Percentiles rank a stretch among this genome's conserved stretches.
Evolutionary conservation across 2,329 filamentous ascomycete species (phyloP).

Genomic region (Pleochaeta shiraiana): DNA sequence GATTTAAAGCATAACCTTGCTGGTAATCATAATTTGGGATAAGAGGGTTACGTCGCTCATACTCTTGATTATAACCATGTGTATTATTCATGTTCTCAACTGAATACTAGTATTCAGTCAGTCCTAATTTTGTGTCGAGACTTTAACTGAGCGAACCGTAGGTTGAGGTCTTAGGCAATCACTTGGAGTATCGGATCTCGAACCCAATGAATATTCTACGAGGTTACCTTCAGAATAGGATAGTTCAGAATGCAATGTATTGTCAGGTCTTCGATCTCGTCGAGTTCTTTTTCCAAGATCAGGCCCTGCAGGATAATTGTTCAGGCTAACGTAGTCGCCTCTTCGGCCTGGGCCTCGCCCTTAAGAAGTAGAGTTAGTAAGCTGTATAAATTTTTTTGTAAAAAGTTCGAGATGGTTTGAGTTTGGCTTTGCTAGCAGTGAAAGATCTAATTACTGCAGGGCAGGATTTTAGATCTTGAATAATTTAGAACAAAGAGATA

Average conservation of each 20-base stretch:
- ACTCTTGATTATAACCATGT: constrained; percentile 38
- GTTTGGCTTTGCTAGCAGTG: not conserved
- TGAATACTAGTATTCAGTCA: constrained; percentile 32
- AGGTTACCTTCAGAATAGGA: constrained; percentile 22
- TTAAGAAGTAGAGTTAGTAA: constrained; percentile 8
- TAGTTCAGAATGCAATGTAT: constrained; percentile 14
- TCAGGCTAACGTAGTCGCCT: constrained; percentile 37
- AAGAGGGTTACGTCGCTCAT: constrained; percentile 29
- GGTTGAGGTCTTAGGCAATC: constrained; percentile 69
- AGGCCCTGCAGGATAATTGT: constrained; percentile 28
- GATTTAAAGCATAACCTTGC: constrained; percentile 53
- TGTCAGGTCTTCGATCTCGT: constrained; percentile 64
- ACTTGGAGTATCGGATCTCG: constrained; percentile 35
- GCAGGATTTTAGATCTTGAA: not conserved
- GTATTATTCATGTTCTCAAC: constrained; percentile 44
- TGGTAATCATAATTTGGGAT: constrained; percentile 27
- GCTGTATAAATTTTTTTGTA: constrained; percentile 6
- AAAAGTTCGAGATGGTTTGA: not conserved
- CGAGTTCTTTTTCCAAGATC: constrained; percentile 56
- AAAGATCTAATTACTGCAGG: not conserved
- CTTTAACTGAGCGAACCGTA: constrained; percentile 36
- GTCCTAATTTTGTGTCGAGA: not conserved
- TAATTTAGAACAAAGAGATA: not conserved
- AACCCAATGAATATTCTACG: constrained; percentile 47
- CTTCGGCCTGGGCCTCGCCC: constrained; percentile 25